Evolutionary conservation across 257 asterid genomes (phyloP), one percentile per base, ranked within the genome.

Genomic region (Solanum commersonii): DNA sequence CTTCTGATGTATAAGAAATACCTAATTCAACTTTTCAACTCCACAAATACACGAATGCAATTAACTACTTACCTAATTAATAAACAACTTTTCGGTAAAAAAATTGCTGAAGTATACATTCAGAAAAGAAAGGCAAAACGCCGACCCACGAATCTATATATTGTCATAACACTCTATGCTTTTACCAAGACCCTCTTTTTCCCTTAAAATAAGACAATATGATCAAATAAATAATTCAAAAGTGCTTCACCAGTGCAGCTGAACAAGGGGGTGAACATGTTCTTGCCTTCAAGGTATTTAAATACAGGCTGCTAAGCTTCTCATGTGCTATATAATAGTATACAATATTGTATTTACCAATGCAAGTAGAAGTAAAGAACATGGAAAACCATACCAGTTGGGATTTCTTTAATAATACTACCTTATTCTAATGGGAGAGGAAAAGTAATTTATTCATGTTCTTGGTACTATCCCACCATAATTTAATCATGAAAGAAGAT

Each of bases 181-280:
- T 76, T 65, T 81, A 40, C 40, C 11, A 37, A 38, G 18, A 33
- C 35, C 31, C 23, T 20, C 78, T 35, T 33, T 56, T 83, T 68
- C n/a, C 86, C 63, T 87, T 46, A 72, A 87, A 52, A 68, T 86
- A 87, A 87, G 82, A 85, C 18, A 38, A n/a, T 27, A 10, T 82
- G 86, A 82, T 25, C 25, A 37, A 65, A 37, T 88, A 44, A 83
- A 83, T 15, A 70, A 83, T 65, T 83, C 87, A 31, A 89, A 74
- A 71, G 84, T 87, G 89, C 88, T 85, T 71, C 86, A 73, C 87
- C 79, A 86, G 90, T 90, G 92, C 91, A 89, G 87, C 93, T 92
- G 91, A 87, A 85, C 88, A 90, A 84, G 88, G 88, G 88, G 87
- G 60, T 88, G 92, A 90, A 88, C 93, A 91, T 87, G 93, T 87